Percentiles rank a stretch among this genome's conserved stretches.
Evolutionary conservation across 2,329 filamentous ascomycete species (phyloP).

Genomic region (Apiospora koreana): DNA sequence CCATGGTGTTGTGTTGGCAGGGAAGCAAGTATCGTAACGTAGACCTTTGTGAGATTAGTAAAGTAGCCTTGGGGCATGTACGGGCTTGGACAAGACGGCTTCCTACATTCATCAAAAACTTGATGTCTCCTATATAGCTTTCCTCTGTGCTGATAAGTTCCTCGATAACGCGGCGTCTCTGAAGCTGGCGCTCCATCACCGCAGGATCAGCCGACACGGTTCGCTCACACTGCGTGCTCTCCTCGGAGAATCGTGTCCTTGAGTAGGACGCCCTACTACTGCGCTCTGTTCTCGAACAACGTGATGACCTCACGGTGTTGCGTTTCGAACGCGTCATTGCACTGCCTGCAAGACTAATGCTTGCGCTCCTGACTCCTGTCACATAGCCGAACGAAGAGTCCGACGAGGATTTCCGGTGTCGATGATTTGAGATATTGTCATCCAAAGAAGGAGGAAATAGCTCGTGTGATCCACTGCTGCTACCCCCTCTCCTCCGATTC

Average conservation of each 20-base stretch:
- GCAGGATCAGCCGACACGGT: slow-evolving; percentile 61
- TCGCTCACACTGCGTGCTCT: slow-evolving; percentile 62
- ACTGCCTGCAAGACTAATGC: slow-evolving; percentile 76
- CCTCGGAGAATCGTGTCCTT: slow-evolving; percentile 63
- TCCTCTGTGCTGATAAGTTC: slow-evolving; percentile 87
- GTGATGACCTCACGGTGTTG: slow-evolving; percentile 51
- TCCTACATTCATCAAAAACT: slow-evolving; percentile 80
- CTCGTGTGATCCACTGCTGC: slow-evolving; percentile 17
- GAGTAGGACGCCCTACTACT: slow-evolving; percentile 64
- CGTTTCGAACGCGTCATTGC: slow-evolving; percentile 62
- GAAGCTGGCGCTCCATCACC: slow-evolving; percentile 70
- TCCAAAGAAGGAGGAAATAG: slow-evolving; percentile 35
- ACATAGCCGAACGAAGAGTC: slow-evolving; percentile 79
- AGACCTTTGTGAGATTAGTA: slow-evolving; percentile 49
- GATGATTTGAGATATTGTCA: slow-evolving; percentile 28
- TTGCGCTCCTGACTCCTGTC: slow-evolving; percentile 78
- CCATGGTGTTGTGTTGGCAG: slow-evolving; percentile 64
- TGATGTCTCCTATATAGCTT: slow-evolving; percentile 83
- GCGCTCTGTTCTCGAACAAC: slow-evolving; percentile 60
- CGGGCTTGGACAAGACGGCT: slow-evolving; percentile 5
- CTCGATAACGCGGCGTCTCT: slow-evolving; percentile 78
- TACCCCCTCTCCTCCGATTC: slow-evolving; percentile 20
- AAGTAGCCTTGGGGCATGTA: neutral
- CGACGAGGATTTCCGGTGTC: slow-evolving; percentile 64
- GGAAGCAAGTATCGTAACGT: slow-evolving; percentile 74